Conservation (phyloP, 352 stramenopile genomes). For the Globisporangium megalacanthum region DNA sequence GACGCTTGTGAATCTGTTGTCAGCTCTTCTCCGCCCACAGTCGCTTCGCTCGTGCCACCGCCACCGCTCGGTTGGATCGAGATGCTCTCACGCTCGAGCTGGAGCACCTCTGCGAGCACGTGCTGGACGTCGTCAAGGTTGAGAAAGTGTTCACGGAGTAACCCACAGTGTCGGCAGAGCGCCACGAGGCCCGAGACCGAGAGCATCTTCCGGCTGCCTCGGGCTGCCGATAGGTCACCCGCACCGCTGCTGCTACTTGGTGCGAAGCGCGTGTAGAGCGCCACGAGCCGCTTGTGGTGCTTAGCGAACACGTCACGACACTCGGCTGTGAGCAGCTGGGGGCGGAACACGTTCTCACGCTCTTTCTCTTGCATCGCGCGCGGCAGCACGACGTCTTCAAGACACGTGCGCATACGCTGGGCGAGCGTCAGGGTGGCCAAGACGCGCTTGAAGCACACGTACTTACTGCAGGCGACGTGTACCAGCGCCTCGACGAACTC, state of each 20-base stretch:
- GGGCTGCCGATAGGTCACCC: background rate
- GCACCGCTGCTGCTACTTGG: background rate
- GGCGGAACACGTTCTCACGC: slow-evolving; percentile 43
- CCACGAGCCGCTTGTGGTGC: slow-evolving; percentile 37
- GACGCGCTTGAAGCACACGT: slow-evolving; percentile 18
- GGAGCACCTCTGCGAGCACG: slow-evolving; percentile 49
- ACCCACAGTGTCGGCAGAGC: slow-evolving; percentile 42
- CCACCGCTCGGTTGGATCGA: background rate
- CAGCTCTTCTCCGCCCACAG: background rate
- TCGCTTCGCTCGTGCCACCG: background rate
- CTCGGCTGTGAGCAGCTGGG: slow-evolving; percentile 33
- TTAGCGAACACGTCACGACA: slow-evolving; percentile 50
- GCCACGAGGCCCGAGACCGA: slow-evolving; percentile 40
- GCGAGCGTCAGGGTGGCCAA: slow-evolving; percentile 15
- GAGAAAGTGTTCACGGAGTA: slow-evolving; percentile 53
- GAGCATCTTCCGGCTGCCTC: slow-evolving; percentile 25
- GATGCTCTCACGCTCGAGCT: slow-evolving; percentile 54
- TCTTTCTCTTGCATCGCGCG: slow-evolving; percentile 50
- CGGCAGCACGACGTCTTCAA: slow-evolving; percentile 49
- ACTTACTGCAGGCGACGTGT: slow-evolving; percentile 40
- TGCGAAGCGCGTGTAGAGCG: slow-evolving; percentile 42
- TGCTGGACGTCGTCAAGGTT: slow-evolving; percentile 62
- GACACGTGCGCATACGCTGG: slow-evolving; percentile 35
- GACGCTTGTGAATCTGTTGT: background rate
- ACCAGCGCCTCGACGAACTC: slow-evolving; percentile 69